These are phyloP conservation scores for Ogataea polymorpha DNA, from an alignment of 805 yeast genomes.

Conservation along the genomic window DNA sequence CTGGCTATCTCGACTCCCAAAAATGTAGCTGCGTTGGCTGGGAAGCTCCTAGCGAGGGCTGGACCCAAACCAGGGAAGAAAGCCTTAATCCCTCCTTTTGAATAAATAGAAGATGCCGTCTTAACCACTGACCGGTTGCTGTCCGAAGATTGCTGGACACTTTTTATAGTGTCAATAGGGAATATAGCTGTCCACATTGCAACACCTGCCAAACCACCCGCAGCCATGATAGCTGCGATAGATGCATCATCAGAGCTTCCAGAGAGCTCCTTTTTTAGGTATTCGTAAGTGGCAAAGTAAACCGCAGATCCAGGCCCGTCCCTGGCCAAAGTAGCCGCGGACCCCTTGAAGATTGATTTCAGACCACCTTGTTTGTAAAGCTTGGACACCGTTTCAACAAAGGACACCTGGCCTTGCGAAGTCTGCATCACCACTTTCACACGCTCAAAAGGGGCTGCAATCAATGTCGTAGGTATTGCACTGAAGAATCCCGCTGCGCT, in stretches of 20 bases:
- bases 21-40: slow-evolving; percentile 99
- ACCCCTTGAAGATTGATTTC: slow-evolving; percentile 83
- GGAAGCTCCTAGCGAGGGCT: slow-evolving; percentile 90
- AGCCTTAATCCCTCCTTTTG: slow-evolving; percentile 77
- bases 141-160: slow-evolving; percentile 69
- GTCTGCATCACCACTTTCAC: slow-evolving; percentile 90
- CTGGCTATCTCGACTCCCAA: slow-evolving; percentile 86
- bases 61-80: slow-evolving; percentile 98
- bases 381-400: slow-evolving; percentile 59
- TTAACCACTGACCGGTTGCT: slow-evolving; percentile 51
- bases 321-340: slow-evolving; percentile 87
- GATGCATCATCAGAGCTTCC: slow-evolving; percentile 54
- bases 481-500: slow-evolving; percentile 92
- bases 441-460: slow-evolving; percentile 98
- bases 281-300: slow-evolving; percentile 92
- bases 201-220: slow-evolving; percentile 96
- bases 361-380: slow-evolving; percentile 80
- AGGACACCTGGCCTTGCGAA: slow-evolving; percentile 42
- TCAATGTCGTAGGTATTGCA: slow-evolving; percentile 91
- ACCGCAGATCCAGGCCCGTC: slow-evolving; percentile 98
- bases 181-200: slow-evolving; percentile 96
- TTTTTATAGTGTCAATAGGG: slow-evolving; percentile 94
- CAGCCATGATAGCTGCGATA: slow-evolving; percentile 70
- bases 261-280: slow-evolving; percentile 62
- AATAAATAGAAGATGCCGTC: slow-evolving; percentile 68